These are phyloP conservation scores for Schizophyllum commune DNA, from an alignment of 1,284 basidiomycete species.

Conservation along the genomic window DNA sequence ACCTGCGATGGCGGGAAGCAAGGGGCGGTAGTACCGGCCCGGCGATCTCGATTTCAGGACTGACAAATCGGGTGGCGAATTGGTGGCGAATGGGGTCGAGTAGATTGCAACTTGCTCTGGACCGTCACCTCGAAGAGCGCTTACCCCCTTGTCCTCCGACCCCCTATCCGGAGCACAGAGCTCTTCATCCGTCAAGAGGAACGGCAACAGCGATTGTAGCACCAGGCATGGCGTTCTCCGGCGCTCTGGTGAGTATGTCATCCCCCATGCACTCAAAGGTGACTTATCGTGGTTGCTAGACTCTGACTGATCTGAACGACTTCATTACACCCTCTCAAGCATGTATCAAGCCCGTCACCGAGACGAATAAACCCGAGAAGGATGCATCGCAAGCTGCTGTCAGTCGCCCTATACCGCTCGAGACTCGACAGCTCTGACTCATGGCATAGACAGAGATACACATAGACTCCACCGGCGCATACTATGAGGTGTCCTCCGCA, in stretches of 20 bases:
- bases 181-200: too few species aligned
- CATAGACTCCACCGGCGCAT: conserved; percentile 73
- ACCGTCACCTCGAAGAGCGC: too few species aligned
- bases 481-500: conserved; percentile 60
- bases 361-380: conserved; percentile 39
- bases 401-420: conserved; percentile 15
- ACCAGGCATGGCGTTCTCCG: conserved; percentile 71
- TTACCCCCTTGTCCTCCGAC: too few species aligned
- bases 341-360: conserved; percentile 94
- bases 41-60: too few species aligned
- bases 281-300: conserved; percentile 33
- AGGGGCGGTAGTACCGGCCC: too few species aligned
- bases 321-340: conserved; percentile 96
- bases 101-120: too few species aligned
- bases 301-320: conserved; percentile 93
- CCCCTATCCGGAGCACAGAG: too few species aligned
- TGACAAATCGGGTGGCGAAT: too few species aligned
- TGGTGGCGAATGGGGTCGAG: too few species aligned
- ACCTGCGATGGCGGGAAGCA: too few species aligned
- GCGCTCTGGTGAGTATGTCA: conserved; percentile 61
- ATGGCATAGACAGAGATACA: conserved; percentile 76
- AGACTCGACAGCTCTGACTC: conserved; percentile 1
- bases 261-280: neutral
- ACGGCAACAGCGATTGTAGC: too few species aligned
- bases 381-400: conserved; percentile 48